Base-by-base conservation (phyloP, 2,329 filamentous ascomycete genomes). In the Helminthosporium solani region DNA sequence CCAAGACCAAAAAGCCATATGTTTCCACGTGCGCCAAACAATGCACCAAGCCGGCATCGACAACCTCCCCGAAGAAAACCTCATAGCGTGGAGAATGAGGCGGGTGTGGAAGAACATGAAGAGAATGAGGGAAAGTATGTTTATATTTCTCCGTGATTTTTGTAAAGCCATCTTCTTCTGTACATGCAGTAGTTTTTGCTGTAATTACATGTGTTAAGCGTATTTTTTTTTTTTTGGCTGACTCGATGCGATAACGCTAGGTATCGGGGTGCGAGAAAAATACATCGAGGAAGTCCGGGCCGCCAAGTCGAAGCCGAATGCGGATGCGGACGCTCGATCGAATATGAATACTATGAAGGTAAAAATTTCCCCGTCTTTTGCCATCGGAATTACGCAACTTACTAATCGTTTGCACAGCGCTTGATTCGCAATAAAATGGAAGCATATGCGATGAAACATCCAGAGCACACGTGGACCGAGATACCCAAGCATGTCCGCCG, bases 81-180 rank as follows among this genome's bases (percentile, higher is more conserved):
- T 40, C 5, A 8, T 40, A 2, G 7, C 9, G 8, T 40, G 38
- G 38, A 27, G 38, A 12, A 20, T 40, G 25, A 27, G 28, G 11
- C 7, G 38, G 14, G 18, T 33, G 12, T 40, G 28, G 12, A 40
- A 40, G 27, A 40, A 31, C 14, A 40, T 40, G 38, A n/a, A 14
- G 7, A 18, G 28, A 14, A 33, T 15, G 27, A 40, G 16, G 12
- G 11, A 2, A 20, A 15, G 38, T 27, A 40, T 27, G 38, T 40
- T 39, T 2, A 4, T 12, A 14, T n/a, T n/a, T n/a, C n/a, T n/a
- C n/a, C n/a, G n/a, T n/a, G n/a, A n/a, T n/a, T n/a, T n/a, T n/a
- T n/a, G n/a, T n/a, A n/a, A n/a, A n/a, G n/a, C n/a, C n/a, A n/a
- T n/a, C n/a, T n/a, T n/a, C n/a, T n/a, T n/a, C n/a, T n/a, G n/a